Evolutionary conservation across 345 rosid species (phyloP).

Genomic region (Citrus trifoliata): DNA sequence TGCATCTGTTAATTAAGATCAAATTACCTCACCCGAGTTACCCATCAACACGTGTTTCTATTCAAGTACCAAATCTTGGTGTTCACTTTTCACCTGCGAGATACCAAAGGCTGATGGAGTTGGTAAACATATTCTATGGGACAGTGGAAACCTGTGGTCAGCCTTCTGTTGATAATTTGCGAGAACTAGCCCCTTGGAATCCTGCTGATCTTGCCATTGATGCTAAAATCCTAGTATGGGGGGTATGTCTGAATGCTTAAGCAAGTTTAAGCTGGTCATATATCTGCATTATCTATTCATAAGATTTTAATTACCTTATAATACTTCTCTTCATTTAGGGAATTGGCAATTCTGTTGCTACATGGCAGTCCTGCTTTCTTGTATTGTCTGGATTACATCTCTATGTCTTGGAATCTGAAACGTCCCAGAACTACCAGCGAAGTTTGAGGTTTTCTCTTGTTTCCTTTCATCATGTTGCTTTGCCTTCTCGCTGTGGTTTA

Average conservation of each 20-base stretch:
- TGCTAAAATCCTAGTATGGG: conserved; percentile 93
- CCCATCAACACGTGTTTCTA: conserved; percentile 86
- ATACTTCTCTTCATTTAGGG: conserved; percentile 54
- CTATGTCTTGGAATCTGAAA: conserved; percentile 78
- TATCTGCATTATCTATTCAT: conserved; percentile 21
- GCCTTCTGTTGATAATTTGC: conserved; percentile 58
- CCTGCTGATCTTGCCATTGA: conserved; percentile 65
- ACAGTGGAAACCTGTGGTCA: conserved; percentile 61
- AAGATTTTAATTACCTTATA: conserved; percentile 4
- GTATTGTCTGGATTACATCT: conserved; percentile 83
- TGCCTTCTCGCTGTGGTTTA: not conserved
- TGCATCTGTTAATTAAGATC: conserved; percentile 46
- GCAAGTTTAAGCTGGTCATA: conserved; percentile 16
- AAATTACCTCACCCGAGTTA: conserved; percentile 78
- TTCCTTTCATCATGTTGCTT: conserved; percentile 12
- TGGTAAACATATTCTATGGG: conserved; percentile 53
- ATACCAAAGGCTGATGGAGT: conserved; percentile 69
- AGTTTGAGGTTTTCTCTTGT: conserved; percentile 65
- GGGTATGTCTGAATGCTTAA: conserved; percentile 41
- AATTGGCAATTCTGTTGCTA: conserved; percentile 87
- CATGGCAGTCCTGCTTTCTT: conserved; percentile 93
- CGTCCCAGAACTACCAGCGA: conserved; percentile 76
- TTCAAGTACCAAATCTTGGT: conserved; percentile 96
- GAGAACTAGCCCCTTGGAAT: conserved; percentile 57
- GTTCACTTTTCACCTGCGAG: conserved; percentile 91